phyloP scores from a whole-genome alignment of 441 rosid species.

The Geranium incanum region DNA sequence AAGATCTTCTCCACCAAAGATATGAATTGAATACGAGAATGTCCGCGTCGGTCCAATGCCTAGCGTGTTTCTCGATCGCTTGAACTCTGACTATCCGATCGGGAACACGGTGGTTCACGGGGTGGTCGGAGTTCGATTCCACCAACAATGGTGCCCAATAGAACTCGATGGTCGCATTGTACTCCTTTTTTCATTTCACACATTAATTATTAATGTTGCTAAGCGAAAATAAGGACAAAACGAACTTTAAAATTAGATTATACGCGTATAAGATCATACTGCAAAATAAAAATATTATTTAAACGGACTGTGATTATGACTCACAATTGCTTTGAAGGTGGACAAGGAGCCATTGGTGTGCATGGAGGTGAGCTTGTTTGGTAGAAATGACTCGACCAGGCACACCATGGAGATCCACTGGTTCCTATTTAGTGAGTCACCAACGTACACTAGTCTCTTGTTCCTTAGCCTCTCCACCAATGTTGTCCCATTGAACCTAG shows the following conservation, averaged over 20 bases:
- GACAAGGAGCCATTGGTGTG: constrained; percentile 42
- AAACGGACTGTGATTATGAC: constrained; percentile 6
- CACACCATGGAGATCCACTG: constrained; percentile 43
- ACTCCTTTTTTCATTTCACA: constrained; percentile 32
- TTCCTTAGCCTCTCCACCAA: constrained; percentile 70
- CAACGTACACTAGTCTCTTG: constrained; percentile 91
- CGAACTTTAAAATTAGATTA: too few species aligned
- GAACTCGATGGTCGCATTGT: constrained; percentile 83
- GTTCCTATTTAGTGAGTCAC: constrained; percentile 74
- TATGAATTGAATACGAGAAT: constrained; percentile 79
- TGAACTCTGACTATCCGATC: constrained; percentile 86
- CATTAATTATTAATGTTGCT: too few species aligned
- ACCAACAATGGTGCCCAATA: constrained; percentile 52
- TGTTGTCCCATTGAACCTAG: constrained; percentile 66
- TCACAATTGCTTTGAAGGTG: constrained; percentile 44
- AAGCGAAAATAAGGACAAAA: too few species aligned
- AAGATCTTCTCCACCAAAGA: constrained; percentile 98
- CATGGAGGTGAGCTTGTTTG: constrained; percentile 50
- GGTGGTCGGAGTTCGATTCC: constrained; percentile 84
- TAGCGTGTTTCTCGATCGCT: constrained; percentile 71
- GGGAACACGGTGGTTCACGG: constrained; percentile 57
- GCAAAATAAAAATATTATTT: too few species aligned
- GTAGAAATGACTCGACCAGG: constrained; percentile 66
- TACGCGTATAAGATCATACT: too few species aligned
- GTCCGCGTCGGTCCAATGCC: constrained; percentile 68